Evolutionary conservation across 106 monocot genomes (phyloP).

Genomic region (Hemerocallis citrina): DNA sequence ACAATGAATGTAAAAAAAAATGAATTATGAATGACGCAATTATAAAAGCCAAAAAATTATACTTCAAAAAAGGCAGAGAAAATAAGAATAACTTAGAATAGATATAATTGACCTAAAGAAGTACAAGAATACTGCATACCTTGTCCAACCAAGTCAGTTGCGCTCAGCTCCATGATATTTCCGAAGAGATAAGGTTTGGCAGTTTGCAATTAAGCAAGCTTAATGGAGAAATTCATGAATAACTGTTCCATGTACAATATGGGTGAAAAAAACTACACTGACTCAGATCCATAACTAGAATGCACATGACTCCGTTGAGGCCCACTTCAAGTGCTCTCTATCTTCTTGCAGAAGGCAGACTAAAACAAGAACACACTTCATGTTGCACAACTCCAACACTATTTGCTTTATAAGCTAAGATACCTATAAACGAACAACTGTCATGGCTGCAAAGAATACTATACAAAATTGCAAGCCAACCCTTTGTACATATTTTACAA

Average conservation of each 20-base stretch:
- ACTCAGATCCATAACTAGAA: neutral
- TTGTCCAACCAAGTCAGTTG: neutral
- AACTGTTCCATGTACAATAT: no score
- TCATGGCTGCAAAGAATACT: slow-evolving; percentile 15
- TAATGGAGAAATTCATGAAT: slow-evolving; percentile 3
- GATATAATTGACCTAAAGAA: neutral
- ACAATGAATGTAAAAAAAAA: neutral
- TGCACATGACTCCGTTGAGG: slow-evolving; percentile 1
- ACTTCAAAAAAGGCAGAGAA: neutral
- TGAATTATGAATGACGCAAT: neutral
- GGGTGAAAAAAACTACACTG: no score
- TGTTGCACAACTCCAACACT: slow-evolving; percentile 7
- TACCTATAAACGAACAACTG: neutral
- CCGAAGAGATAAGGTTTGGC: neutral
- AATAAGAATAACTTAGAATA: neutral
- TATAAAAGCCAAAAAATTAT: neutral
- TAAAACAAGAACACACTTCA: slow-evolving; percentile 6
- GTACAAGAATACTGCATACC: neutral
- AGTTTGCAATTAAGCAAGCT: neutral
- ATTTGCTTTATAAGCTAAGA: neutral
- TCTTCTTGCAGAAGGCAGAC: neutral
- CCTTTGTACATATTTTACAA: slow-evolving; percentile 21
- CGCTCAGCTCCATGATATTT: slow-evolving; percentile 4
- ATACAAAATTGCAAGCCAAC: slow-evolving; percentile 16
- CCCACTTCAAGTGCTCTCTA: neutral